Evolutionary conservation across 2,329 filamentous ascomycete genomes (phyloP), one percentile per base, ranked within the genome.

Genomic region (Colletotrichum musae): DNA sequence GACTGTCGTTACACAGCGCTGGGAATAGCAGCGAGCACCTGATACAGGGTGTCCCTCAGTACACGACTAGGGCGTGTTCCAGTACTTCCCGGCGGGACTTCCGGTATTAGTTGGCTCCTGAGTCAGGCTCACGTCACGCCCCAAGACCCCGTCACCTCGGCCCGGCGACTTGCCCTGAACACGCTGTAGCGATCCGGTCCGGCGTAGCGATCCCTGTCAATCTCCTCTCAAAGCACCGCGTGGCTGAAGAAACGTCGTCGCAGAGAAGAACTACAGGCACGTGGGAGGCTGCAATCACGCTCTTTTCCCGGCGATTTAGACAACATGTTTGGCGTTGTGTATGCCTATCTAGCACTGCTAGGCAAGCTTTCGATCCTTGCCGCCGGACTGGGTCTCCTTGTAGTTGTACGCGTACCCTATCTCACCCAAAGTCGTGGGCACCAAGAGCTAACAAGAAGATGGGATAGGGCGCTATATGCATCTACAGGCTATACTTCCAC

Each of bases 41-140:
- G 15, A 28, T 13, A 41, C 41, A 63, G 51, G 51, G 43, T 13
- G 51, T n/a, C 24, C 39, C 39, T 48, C 32, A 10, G 32, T 10
- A 36, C 32, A 10, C 32, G 7, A 2, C 28, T 36, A 36, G 32
- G 32, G 32, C 32, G 32, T 36, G 32, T 10, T 10, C 32, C 32
- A 36, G 32, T 12, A 43, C 15, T 12, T 3, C 41, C 41, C 6
- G 15, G 15, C 41, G 41, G 41, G 2, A 12, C 6, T 43, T 43
- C 41, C 41, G 41, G 41, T 6, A 43, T 1, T 18, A 18, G 18
- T 5, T 15, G 2, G 15, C 7, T 15, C 45, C 26, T 64, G 61
- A 64, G 61, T 64, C 61, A 64, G 61, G 32, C 53, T 64, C 53
- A 64, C 61, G 61, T 64, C 61, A 64, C 45, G 21, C 3, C 26